Evolutionary conservation across 106 monocot species (phyloP).

Genomic region (Allium sativum): DNA sequence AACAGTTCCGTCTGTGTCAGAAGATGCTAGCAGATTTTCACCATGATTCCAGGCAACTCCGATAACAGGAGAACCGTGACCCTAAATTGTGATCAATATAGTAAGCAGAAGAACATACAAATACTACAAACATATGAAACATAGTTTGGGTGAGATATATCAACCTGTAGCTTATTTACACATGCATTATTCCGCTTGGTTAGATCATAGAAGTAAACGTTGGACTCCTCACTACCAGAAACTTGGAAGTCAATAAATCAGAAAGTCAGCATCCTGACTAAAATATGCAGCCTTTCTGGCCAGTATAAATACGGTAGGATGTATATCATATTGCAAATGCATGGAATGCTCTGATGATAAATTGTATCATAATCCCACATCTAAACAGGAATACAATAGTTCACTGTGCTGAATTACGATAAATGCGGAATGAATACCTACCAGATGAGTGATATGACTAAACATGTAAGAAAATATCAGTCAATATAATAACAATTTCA

Average conservation of each 20-base stretch:
- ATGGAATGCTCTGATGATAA: too few species aligned
- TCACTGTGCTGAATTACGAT: too few species aligned
- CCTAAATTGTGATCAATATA: constrained; percentile 23
- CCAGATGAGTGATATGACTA: too few species aligned
- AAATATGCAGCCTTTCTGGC: too few species aligned
- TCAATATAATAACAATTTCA: too few species aligned
- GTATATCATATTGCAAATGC: too few species aligned
- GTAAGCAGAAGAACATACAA: not conserved
- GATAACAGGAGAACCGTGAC: constrained; percentile 80
- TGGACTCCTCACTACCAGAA: constrained; percentile 90
- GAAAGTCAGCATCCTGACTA: constrained; percentile 3
- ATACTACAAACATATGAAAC: not conserved
- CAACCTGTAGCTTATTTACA: constrained; percentile 93
- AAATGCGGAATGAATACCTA: too few species aligned
- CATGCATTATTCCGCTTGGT: constrained; percentile 71
- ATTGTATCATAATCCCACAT: too few species aligned
- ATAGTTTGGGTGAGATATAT: not conserved
- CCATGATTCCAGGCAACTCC: constrained; percentile 95
- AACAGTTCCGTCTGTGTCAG: constrained; percentile 81
- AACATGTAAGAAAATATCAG: too few species aligned
- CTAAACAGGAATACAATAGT: too few species aligned
- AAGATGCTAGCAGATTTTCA: constrained; percentile 84
- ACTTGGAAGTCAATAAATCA: constrained; percentile 33
- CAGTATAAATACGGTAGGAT: too few species aligned
- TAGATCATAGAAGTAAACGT: constrained; percentile 97